These are phyloP conservation scores for Lactarius tabidus DNA, from an alignment of 768 basidiomycete genomes.

Conservation along the genomic window DNA sequence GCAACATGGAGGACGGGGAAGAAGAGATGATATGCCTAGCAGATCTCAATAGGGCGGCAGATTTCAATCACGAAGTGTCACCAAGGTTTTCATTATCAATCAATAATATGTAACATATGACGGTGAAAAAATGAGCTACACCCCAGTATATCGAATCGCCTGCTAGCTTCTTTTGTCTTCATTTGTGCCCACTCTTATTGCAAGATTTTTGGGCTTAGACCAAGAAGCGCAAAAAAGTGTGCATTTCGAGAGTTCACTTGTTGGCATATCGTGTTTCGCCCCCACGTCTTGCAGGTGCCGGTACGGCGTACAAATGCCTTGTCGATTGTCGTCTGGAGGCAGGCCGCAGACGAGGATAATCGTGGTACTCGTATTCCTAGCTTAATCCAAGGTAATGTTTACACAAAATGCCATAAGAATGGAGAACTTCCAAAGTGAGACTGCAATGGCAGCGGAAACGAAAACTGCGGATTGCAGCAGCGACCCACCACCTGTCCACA, in stretches of 20 bases:
- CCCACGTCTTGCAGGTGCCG: no score
- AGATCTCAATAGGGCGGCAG: conserved; percentile 83
- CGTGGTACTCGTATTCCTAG: not conserved
- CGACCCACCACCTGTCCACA: not conserved
- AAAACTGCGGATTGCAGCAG: not conserved
- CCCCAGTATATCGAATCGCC: not conserved
- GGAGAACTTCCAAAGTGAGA: conserved; percentile 2
- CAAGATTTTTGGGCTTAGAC: no score
- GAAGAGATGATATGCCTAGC: conserved; percentile 85
- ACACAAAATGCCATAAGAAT: not conserved
- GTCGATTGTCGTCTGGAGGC: no score
- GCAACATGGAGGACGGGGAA: conserved; percentile 85
- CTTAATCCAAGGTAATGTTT: conserved; percentile 2
- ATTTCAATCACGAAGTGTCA: conserved; percentile 82
- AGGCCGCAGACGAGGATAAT: not conserved
- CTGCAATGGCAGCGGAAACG: not conserved
- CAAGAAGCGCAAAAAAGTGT: no score
- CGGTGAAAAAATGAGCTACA: not conserved
- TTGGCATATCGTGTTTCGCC: no score
- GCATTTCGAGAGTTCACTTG: no score
- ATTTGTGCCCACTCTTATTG: conserved; percentile 17
- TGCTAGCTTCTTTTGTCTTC: conserved; percentile 18
- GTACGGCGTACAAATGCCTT: no score
- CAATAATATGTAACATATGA: not conserved
- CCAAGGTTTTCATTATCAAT: conserved; percentile 43